Percentiles rank a stretch among this genome's conserved stretches.
Evolutionary conservation across 495 filamentous ascomycete species (phyloP).

Genomic region (Mycothermus thermophilus): DNA sequence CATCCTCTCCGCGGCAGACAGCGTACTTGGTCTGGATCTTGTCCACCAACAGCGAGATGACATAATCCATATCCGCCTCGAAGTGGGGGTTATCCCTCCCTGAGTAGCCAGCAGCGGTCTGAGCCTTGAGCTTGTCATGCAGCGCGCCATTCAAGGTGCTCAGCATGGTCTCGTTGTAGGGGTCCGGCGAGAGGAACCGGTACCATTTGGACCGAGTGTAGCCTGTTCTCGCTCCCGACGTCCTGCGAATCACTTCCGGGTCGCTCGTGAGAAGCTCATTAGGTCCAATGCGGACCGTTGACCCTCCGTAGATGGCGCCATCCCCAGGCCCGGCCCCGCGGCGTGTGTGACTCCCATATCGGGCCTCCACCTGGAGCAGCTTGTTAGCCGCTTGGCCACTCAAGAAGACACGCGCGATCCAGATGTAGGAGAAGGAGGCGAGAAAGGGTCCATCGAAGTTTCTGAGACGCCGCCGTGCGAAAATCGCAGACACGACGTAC

Average conservation of each 20-base stretch:
- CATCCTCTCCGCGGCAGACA: conserved; percentile 11
- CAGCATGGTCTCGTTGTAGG: conserved; percentile 27
- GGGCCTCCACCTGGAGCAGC: not conserved
- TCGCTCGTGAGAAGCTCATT: conserved; percentile 33
- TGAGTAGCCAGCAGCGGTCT: conserved; percentile 30
- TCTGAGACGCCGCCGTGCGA: conserved; percentile 17
- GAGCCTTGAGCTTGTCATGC: conserved; percentile 28
- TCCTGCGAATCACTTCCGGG: conserved; percentile 21
- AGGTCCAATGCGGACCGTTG: conserved; percentile 38
- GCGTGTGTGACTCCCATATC: too few relatives aligned
- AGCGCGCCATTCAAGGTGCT: conserved; percentile 22
- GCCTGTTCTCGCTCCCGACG: conserved; percentile 18
- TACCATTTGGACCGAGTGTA: conserved; percentile 26
- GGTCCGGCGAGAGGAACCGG: conserved; percentile 16
- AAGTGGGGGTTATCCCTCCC: conserved; percentile 36
- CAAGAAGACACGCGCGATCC: conserved; percentile 10
- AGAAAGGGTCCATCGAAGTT: conserved; percentile 39
- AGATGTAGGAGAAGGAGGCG: conserved; percentile 41
- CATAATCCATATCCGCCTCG: conserved; percentile 32
- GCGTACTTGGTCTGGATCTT: conserved; percentile 25
- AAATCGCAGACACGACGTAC: not conserved
- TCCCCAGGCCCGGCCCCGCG: too few relatives aligned
- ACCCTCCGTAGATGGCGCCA: not conserved
- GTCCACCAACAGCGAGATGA: conserved; percentile 24
- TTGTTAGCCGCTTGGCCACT: conserved; percentile 22